These are phyloP conservation scores for Leishmania tropica DNA, from an alignment of 208 protist genomes.

Conservation along the genomic window DNA sequence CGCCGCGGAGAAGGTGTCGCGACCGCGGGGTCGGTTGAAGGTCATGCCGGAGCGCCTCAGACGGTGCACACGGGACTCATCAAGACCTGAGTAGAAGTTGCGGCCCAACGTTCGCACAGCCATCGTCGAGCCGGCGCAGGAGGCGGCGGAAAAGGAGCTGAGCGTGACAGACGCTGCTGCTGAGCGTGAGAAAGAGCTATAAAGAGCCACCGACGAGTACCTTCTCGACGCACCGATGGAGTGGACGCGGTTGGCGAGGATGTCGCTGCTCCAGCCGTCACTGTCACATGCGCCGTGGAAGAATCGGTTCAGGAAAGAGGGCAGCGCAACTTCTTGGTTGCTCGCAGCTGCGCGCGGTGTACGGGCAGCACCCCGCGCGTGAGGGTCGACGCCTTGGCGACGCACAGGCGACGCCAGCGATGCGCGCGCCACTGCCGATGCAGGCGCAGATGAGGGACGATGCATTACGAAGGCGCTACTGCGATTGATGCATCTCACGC, in stretches of 20 bases:
- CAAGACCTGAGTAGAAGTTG: conserved; percentile 71
- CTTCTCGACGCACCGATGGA: not conserved
- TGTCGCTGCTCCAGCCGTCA: not conserved
- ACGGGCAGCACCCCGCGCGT: not conserved
- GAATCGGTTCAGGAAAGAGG: not conserved
- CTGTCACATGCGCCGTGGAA: not conserved
- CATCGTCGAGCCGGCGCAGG: not conserved
- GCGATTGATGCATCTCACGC: not conserved
- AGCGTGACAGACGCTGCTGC: not conserved
- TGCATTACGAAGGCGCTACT: not conserved
- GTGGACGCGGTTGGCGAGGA: not conserved
- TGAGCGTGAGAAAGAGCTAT: not conserved
- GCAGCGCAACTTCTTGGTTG: not conserved
- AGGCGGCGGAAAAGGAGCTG: not conserved
- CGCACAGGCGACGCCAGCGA: not conserved
- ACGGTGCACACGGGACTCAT: conserved; percentile 67
- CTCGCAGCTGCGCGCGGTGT: not conserved
- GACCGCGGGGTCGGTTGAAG: conserved; percentile 81
- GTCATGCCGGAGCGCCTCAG: conserved; percentile 63
- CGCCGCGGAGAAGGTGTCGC: conserved; percentile 68
- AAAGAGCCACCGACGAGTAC: not conserved
- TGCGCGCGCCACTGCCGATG: not conserved
- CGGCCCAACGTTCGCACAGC: conserved; percentile 16
- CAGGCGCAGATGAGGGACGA: not conserved
- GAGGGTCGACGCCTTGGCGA: not conserved